These are phyloP conservation scores for Fusarium napiforme DNA, from an alignment of 2,329 filamentous ascomycete species.

Conservation along the genomic window DNA sequence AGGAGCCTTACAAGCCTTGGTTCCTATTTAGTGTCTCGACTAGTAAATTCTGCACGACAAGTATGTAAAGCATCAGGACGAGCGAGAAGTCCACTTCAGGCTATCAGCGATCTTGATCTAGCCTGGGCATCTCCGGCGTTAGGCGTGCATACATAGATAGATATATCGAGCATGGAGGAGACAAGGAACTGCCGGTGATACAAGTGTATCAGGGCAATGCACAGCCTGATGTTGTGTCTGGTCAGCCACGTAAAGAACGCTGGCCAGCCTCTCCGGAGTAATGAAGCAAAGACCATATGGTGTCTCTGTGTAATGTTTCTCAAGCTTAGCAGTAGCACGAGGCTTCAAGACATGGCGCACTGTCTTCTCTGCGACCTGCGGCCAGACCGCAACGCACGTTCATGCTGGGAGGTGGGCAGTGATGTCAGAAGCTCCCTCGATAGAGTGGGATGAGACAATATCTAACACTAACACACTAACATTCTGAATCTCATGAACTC, in stretches of 20 bases:
- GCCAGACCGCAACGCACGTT: conserved; percentile 13
- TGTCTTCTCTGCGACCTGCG: conserved; percentile 26
- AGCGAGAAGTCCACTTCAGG: conserved; percentile 27
- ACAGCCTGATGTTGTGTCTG: conserved; percentile 33
- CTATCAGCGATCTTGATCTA: conserved; percentile 26
- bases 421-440: conserved; percentile 40
- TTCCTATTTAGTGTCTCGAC: conserved; percentile 15
- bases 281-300: conserved; percentile 34
- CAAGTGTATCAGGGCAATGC: conserved; percentile 27
- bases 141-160: conserved; percentile 23
- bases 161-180: conserved; percentile 7
- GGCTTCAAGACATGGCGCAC: conserved; percentile 37
- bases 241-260: conserved; percentile 35
- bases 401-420: conserved; percentile 22
- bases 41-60: conserved; percentile 32
- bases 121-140: conserved; percentile 22
- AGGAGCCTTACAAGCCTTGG: conserved; percentile 23
- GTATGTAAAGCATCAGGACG: conserved; percentile 19
- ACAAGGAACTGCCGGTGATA: conserved; percentile 35
- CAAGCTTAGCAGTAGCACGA: conserved; percentile 17
- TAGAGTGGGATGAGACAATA: conserved; percentile 28
- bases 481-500: conserved; percentile 19
- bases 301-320: conserved; percentile 36
- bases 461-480: conserved; percentile 22
- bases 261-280: conserved; percentile 39